A percentile compares a stretch with the other conserved stretches of the same genome.
Conservation (phyloP, 73 alveolate species). For the Tetrahymena thermophila region DNA sequence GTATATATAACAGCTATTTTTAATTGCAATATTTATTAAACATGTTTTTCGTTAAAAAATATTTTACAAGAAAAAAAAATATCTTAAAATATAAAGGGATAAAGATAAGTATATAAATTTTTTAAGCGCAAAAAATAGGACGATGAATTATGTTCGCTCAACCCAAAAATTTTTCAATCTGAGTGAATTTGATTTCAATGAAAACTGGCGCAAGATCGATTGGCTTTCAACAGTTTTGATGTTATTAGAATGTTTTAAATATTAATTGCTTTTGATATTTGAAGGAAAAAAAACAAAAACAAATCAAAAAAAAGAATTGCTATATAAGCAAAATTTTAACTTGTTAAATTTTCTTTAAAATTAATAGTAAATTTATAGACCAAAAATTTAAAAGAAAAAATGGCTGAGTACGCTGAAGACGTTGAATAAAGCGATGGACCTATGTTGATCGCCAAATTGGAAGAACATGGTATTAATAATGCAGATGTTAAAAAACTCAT, state of each 20-base stretch:
- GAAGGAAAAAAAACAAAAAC: background rate
- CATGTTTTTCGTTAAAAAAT: no score
- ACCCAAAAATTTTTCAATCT: background rate
- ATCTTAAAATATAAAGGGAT: background rate
- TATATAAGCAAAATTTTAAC: background rate
- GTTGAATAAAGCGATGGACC: slow-evolving; percentile 1
- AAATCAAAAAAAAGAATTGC: background rate
- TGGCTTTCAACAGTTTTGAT: background rate
- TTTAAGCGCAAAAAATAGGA: background rate
- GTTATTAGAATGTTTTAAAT: background rate
- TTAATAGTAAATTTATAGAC: background rate
- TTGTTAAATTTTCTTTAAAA: background rate
- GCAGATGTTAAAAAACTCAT: slow-evolving; percentile 82
- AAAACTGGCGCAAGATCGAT: background rate
- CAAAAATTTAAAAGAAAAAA: background rate
- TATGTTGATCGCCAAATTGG: slow-evolving; percentile 50
- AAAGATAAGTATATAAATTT: background rate
- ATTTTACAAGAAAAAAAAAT: no score
- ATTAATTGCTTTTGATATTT: background rate
- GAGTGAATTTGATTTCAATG: background rate
- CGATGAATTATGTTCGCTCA: background rate
- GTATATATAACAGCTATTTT: no score
- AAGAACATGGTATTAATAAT: slow-evolving; percentile 78
- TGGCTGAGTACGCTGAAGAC: slow-evolving; percentile 1
- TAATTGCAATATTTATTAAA: no score